These are phyloP conservation scores for Mortierella sp. DNA, from an alignment of 371 early-diverging fungal species.

Conservation along the genomic window DNA sequence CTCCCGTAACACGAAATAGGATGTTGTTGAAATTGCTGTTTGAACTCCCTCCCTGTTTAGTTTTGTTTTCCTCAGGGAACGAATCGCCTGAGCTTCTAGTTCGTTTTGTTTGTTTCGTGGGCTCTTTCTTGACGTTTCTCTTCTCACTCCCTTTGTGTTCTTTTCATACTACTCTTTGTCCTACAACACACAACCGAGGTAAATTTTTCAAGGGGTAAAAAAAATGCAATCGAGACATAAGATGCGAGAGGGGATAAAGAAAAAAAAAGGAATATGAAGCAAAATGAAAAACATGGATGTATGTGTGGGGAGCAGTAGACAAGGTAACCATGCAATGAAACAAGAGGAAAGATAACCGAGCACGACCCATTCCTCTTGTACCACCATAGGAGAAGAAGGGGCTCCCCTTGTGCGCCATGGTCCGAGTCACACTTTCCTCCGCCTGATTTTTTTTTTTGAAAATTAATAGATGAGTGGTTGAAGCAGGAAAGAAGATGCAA, in stretches of 20 bases:
- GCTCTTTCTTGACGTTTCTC: background rate
- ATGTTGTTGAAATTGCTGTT: background rate
- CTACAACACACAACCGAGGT: too few relatives aligned
- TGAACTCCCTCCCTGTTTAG: background rate
- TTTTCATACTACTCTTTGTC: background rate
- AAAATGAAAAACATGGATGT: background rate
- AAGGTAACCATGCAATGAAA: conserved; percentile 1
- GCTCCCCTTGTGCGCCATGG: background rate
- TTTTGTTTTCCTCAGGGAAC: background rate
- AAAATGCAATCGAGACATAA: background rate
- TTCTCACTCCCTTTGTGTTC: background rate
- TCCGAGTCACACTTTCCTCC: conserved; percentile 8
- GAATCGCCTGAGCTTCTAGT: background rate
- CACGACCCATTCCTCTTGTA: background rate
- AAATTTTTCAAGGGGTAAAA: background rate
- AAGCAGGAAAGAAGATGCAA: background rate
- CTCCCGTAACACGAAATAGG: background rate
- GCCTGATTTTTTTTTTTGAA: background rate
- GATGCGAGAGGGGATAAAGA: background rate
- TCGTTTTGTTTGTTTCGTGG: background rate
- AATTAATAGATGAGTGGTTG: background rate
- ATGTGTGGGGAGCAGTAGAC: background rate
- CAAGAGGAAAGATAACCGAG: conserved; percentile 13
- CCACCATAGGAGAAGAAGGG: background rate
- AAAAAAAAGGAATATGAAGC: background rate